Conservation (phyloP, 768 basidiomycete genomes). For the Lactifluus pinguis region DNA sequence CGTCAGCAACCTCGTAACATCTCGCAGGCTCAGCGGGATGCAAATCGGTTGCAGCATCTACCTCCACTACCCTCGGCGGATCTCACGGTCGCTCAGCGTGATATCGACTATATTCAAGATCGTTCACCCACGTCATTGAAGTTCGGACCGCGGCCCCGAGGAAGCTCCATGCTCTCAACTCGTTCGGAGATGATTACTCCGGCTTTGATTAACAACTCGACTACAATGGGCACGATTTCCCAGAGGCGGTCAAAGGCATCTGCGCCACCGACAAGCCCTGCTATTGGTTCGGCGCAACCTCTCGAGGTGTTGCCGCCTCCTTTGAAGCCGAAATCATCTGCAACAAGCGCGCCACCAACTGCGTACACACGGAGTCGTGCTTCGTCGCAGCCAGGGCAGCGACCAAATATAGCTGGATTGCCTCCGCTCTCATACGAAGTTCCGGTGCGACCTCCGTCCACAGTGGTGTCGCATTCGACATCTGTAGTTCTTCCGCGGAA, state of each 20-base stretch:
- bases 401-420: slow-evolving; percentile 41
- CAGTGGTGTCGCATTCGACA: slow-evolving; percentile 28
- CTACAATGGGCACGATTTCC: slow-evolving; percentile 54
- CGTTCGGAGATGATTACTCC: slow-evolving; percentile 26
- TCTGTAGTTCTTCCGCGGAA: slow-evolving; percentile 41
- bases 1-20: slow-evolving; percentile 16
- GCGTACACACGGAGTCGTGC: slow-evolving; percentile 47
- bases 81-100: slow-evolving; percentile 39
- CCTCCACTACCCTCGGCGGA: slow-evolving; percentile 58
- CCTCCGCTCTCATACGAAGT: slow-evolving; percentile 42
- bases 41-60: slow-evolving; percentile 25
- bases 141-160: slow-evolving; percentile 45
- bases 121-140: slow-evolving; percentile 27
- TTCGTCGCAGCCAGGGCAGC: slow-evolving; percentile 67
- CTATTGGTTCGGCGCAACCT: slow-evolving; percentile 6
- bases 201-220: slow-evolving; percentile 47
- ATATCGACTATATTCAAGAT: slow-evolving; percentile 15
- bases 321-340: slow-evolving; percentile 30
- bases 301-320: slow-evolving; percentile 21
- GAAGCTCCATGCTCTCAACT: slow-evolving; percentile 38
- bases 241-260: slow-evolving; percentile 61
- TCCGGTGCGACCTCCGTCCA: slow-evolving; percentile 43
- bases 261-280: slow-evolving; percentile 38
- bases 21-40: slow-evolving; percentile 10
- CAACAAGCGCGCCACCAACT: background rate